These are phyloP conservation scores for Komagataella pseudopastoris DNA, from an alignment of 805 yeast genomes.

Conservation along the genomic window DNA sequence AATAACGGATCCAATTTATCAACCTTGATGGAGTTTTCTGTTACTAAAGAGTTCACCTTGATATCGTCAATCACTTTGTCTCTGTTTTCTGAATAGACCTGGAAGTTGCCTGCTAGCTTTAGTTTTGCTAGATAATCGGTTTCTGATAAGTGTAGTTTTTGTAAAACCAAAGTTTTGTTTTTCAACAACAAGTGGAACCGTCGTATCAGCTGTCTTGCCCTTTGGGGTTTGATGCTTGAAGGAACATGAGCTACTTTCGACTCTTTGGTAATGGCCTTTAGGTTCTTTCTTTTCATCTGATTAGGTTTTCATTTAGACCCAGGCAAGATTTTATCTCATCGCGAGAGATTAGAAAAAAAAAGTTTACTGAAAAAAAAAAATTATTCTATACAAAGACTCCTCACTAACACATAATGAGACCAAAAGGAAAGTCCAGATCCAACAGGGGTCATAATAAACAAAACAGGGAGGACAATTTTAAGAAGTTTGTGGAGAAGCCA, in stretches of 20 bases:
- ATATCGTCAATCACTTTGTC: neutral
- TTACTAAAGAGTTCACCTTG: neutral
- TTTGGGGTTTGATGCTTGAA: constrained; percentile 42
- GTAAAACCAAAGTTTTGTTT: constrained; percentile 28
- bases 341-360: neutral
- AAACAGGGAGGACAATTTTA: neutral
- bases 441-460: constrained; percentile 35
- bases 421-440: constrained; percentile 73
- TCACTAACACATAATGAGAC: constrained; percentile 58
- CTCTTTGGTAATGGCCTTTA: constrained; percentile 18
- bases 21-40: neutral
- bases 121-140: neutral
- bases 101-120: neutral
- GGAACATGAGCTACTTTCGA: constrained; percentile 11
- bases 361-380: neutral
- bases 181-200: constrained; percentile 63
- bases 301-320: constrained; percentile 1
- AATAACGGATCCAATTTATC: neutral
- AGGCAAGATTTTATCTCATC: neutral
- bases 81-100: neutral
- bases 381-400: constrained; percentile 19
- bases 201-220: constrained; percentile 66
- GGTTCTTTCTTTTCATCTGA: constrained; percentile 9
- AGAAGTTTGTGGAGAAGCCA: neutral
- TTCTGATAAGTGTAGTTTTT: constrained; percentile 15